Conservation (phyloP, 1,284 basidiomycete genomes). For the Hypsizygus ulmarius region DNA sequence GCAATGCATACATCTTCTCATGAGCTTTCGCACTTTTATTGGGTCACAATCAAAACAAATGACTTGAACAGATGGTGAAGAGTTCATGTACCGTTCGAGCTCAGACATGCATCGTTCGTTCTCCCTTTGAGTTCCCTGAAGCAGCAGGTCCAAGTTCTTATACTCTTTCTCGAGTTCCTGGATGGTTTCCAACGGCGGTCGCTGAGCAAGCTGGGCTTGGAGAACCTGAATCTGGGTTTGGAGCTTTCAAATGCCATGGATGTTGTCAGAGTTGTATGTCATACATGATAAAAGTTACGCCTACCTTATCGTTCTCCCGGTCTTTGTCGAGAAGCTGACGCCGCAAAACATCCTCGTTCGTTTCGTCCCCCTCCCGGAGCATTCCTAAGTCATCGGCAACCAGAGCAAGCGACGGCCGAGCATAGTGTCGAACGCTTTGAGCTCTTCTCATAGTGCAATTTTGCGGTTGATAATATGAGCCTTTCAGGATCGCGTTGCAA, state of each 20-base stretch:
- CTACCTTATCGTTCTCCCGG: constrained; percentile 67
- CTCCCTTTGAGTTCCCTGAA: constrained; percentile 74
- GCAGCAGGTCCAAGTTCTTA: constrained; percentile 65
- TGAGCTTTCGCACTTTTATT: constrained; percentile 50
- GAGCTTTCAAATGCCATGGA: constrained; percentile 38
- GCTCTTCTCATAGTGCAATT: constrained; percentile 45
- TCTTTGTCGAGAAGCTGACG: constrained; percentile 68
- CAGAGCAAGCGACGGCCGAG: constrained; percentile 46
- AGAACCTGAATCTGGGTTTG: constrained; percentile 57
- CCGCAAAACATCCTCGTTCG: constrained; percentile 58
- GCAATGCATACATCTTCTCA: constrained; percentile 69
- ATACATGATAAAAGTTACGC: constrained; percentile 2
- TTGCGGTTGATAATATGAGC: no score
- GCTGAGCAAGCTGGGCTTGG: constrained; percentile 58
- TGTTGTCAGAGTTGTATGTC: neutral
- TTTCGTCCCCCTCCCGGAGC: constrained; percentile 58
- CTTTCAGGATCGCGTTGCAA: no score
- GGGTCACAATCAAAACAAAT: neutral
- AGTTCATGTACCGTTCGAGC: constrained; percentile 53
- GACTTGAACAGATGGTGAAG: neutral
- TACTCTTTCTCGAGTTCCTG: constrained; percentile 66
- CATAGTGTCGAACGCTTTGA: constrained; percentile 54
- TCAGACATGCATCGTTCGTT: constrained; percentile 77
- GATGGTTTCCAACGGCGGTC: constrained; percentile 62
- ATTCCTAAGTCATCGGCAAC: constrained; percentile 56